Percentiles rank a stretch among this genome's conserved stretches.
Conservation (phyloP, 2,329 filamentous ascomycete genomes). For the Aspergillus brasiliensis region DNA sequence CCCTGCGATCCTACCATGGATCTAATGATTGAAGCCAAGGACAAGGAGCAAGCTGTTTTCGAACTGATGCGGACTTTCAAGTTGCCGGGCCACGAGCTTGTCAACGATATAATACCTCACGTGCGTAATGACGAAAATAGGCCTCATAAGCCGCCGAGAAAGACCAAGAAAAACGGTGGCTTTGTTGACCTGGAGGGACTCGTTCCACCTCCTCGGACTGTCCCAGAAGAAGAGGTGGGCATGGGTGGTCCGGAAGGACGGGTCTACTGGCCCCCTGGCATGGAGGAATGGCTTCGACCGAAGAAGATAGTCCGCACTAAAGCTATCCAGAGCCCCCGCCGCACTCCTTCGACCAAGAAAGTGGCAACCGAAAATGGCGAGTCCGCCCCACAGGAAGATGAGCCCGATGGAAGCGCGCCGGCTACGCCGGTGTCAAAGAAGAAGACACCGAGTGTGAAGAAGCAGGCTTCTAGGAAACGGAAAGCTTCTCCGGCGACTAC, state of each 20-base stretch:
- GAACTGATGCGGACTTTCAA: slow-evolving; percentile 88
- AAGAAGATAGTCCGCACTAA: slow-evolving; percentile 59
- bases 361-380: slow-evolving; percentile 10
- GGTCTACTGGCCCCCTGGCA: slow-evolving; percentile 87
- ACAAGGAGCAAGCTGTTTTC: slow-evolving; percentile 96
- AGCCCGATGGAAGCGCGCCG: slow-evolving; percentile 8
- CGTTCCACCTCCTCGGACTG: slow-evolving; percentile 46
- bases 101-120: slow-evolving; percentile 77
- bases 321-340: slow-evolving; percentile 22
- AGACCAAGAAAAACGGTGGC: slow-evolving; percentile 48
- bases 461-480: slow-evolving; percentile 30
- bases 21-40: slow-evolving; percentile 98
- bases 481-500: slow-evolving; percentile 32
- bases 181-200: slow-evolving; percentile 46
- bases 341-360: slow-evolving; percentile 22
- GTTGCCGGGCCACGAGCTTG: slow-evolving; percentile 73
- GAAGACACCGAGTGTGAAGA: slow-evolving; percentile 19
- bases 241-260: slow-evolving; percentile 83
- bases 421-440: slow-evolving; percentile 24
- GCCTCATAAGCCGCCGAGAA: slow-evolving; percentile 52
- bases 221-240: slow-evolving; percentile 70
- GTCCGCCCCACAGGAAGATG: slow-evolving; percentile 3
- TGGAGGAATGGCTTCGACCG: slow-evolving; percentile 87
- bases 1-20: slow-evolving; percentile 84
- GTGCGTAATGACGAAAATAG: slow-evolving; percentile 75